Percentiles rank a stretch among this genome's conserved stretches.
phyloP scores from a whole-genome alignment of 768 basidiomycete genomes.

The Tylopilus sp. region DNA sequence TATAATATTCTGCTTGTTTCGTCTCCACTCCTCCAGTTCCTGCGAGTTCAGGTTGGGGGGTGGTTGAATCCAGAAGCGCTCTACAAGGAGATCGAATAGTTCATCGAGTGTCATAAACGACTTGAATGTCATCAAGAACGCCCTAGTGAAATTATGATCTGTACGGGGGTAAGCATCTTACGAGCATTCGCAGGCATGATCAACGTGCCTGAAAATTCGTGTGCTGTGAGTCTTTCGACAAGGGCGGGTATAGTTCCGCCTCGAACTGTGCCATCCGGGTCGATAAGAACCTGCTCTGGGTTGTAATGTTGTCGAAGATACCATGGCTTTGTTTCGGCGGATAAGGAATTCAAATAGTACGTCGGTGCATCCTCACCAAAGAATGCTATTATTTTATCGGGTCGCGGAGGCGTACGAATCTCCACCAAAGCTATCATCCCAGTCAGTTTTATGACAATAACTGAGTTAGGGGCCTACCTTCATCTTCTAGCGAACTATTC shows the following conservation, averaged over 20 bases:
- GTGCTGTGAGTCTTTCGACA: slow-evolving; percentile 63
- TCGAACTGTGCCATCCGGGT: slow-evolving; percentile 58
- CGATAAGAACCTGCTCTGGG: slow-evolving; percentile 55
- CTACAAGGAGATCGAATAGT: slow-evolving; percentile 51
- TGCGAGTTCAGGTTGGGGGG: slow-evolving; percentile 42
- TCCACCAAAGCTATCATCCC: slow-evolving; percentile 12
- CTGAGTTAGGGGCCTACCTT: slow-evolving; percentile 4
- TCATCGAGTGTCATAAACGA: slow-evolving; percentile 57
- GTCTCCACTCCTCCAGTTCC: slow-evolving; percentile 53
- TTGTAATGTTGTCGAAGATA: slow-evolving; percentile 57
- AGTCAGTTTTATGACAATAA: background rate
- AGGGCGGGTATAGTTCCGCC: slow-evolving; percentile 61
- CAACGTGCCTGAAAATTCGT: slow-evolving; percentile 54
- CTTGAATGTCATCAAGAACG: slow-evolving; percentile 69
- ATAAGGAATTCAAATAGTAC: slow-evolving; percentile 38
- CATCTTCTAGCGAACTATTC: slow-evolving; percentile 10
- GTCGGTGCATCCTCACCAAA: slow-evolving; percentile 51
- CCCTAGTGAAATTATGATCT: slow-evolving; percentile 55
- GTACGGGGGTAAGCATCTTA: slow-evolving; percentile 2
- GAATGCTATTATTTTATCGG: slow-evolving; percentile 45
- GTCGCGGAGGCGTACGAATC: slow-evolving; percentile 19
- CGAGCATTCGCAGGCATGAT: background rate
- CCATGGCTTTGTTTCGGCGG: slow-evolving; percentile 49
- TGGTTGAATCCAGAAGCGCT: slow-evolving; percentile 54
- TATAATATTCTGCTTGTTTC: slow-evolving; percentile 55